Percentiles rank a stretch among this genome's conserved stretches.
These are phyloP conservation scores for Durusdinium trenchii DNA, from an alignment of 73 alveolate genomes.

Conservation along the genomic window DNA sequence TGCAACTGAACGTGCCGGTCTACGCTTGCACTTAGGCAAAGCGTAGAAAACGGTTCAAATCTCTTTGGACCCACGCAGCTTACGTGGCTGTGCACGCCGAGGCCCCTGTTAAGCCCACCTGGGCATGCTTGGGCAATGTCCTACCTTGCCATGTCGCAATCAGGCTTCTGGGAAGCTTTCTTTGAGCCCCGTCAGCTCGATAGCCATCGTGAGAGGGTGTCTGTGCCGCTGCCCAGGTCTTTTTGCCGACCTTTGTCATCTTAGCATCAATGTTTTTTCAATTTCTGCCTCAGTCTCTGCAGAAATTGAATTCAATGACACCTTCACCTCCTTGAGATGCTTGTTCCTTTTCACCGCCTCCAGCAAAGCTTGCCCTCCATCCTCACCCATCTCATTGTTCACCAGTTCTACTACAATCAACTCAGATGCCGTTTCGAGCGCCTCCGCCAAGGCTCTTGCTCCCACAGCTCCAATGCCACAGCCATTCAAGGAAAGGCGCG, in stretches of 20 bases:
- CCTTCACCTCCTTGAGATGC: conserved; percentile 50
- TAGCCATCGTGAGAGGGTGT: too few species aligned
- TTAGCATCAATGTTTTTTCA: conserved; percentile 2
- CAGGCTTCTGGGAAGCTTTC: too few species aligned
- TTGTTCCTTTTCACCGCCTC: conserved; percentile 39
- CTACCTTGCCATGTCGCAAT: too few species aligned
- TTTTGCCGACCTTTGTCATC: conserved; percentile 3
- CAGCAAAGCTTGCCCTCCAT: conserved; percentile 42
- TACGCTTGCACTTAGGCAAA: too few species aligned
- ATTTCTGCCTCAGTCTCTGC: conserved; percentile 46
- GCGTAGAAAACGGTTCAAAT: too few species aligned
- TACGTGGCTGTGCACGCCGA: too few species aligned
- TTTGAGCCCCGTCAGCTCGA: too few species aligned
- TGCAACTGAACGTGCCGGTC: too few species aligned
- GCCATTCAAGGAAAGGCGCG: conserved; percentile 61
- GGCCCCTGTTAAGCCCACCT: too few species aligned
- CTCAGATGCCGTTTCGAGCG: background rate
- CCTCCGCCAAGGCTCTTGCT: conserved; percentile 9
- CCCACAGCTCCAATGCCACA: conserved; percentile 62
- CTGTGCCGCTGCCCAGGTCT: too few species aligned
- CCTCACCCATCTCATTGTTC: conserved; percentile 61
- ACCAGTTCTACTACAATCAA: conserved; percentile 59
- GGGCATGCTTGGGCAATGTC: too few species aligned
- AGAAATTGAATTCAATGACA: conserved; percentile 38
- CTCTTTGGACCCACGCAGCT: too few species aligned